Conservation (phyloP, 768 basidiomycete species). For the Leccinum imitatum region DNA sequence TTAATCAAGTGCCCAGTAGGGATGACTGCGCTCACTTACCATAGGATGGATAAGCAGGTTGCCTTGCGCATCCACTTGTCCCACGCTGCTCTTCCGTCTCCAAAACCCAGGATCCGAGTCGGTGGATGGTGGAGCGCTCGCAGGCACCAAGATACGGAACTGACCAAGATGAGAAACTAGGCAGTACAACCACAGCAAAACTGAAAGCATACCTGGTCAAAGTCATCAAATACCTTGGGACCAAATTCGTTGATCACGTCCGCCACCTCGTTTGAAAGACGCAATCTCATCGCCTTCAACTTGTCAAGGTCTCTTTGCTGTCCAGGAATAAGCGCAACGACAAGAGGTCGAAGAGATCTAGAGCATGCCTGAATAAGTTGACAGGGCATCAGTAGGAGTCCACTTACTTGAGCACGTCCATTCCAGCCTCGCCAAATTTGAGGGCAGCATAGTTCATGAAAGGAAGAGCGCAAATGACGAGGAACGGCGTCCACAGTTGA, state of each 20-base stretch:
- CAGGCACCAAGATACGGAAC: slow-evolving; percentile 79
- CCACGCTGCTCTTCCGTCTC: slow-evolving; percentile 76
- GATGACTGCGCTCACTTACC: slow-evolving; percentile 40
- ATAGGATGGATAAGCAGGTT: slow-evolving; percentile 86
- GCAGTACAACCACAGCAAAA: background rate
- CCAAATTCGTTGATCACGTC: slow-evolving; percentile 86
- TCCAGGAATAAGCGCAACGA: slow-evolving; percentile 86
- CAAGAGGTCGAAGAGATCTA: slow-evolving; percentile 86
- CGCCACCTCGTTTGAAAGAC: slow-evolving; percentile 81
- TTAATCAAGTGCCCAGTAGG: background rate
- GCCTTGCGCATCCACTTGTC: slow-evolving; percentile 84
- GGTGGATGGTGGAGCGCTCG: slow-evolving; percentile 79
- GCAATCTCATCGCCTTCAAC: slow-evolving; percentile 69
- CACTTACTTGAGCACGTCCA: slow-evolving; percentile 94
- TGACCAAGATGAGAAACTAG: slow-evolving; percentile 29
- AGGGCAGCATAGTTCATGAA: slow-evolving; percentile 91
- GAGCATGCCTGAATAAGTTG: slow-evolving; percentile 10
- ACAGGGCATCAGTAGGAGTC: background rate
- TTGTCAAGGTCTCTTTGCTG: slow-evolving; percentile 79
- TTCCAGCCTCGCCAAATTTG: slow-evolving; percentile 96
- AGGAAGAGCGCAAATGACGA: slow-evolving; percentile 73
- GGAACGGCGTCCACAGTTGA: slow-evolving; percentile 73
- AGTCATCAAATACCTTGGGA: slow-evolving; percentile 83
- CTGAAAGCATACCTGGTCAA: slow-evolving; percentile 59
- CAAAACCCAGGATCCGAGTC: slow-evolving; percentile 60